Conservation (phyloP, 441 rosid genomes). For the Eruca vesicaria region DNA sequence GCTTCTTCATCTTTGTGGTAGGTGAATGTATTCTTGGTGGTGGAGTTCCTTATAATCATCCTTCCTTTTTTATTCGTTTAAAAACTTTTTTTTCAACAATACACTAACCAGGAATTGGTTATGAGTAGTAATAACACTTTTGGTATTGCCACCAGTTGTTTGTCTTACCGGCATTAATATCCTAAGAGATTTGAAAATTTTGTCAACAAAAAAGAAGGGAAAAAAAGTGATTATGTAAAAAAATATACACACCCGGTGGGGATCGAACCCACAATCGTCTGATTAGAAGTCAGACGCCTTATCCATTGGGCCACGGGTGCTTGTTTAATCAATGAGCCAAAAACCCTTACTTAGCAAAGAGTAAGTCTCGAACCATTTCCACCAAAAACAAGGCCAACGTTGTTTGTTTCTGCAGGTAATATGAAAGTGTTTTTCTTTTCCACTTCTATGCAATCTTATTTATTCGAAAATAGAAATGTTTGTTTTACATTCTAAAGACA, state of each 20-base stretch:
- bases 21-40: not conserved
- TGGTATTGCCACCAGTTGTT: not conserved
- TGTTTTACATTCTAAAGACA: conserved; percentile 78
- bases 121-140: not conserved
- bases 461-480: conserved; percentile 38
- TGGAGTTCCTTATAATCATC: not conserved
- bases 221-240: too few relatives aligned
- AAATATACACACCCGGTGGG: conserved; percentile 58
- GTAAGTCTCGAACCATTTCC: not conserved
- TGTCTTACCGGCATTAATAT: too few relatives aligned
- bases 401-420: not conserved
- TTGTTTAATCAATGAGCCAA: accelerated
- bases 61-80: not conserved
- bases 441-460: conserved; percentile 10
- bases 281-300: conserved; percentile 41
- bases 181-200: too few relatives aligned
- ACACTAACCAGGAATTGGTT: not conserved
- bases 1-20: not conserved
- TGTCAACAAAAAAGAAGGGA: too few relatives aligned
- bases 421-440: conserved; percentile 11
- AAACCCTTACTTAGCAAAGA: accelerated
- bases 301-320: conserved; percentile 41
- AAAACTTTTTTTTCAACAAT: not conserved
- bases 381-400: not conserved
- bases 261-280: conserved; percentile 71